Evolutionary conservation across 2,329 filamentous ascomycete genomes (phyloP).

Genomic region (Akanthomyces dipterigenus): DNA sequence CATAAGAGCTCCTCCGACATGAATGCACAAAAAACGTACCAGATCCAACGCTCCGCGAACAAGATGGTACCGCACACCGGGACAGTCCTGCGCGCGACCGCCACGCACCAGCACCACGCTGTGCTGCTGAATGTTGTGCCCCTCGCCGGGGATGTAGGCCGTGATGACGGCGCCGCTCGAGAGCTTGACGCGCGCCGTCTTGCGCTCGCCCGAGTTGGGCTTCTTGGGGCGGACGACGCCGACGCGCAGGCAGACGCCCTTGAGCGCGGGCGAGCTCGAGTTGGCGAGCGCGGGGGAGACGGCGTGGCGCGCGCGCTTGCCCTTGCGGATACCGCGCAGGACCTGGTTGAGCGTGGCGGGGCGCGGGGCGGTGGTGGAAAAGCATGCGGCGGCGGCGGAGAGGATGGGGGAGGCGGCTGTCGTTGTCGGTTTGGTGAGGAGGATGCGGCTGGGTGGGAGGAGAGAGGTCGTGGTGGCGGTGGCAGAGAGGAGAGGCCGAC

Average conservation of each 20-base stretch:
- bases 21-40: slow-evolving; percentile 48
- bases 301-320: slow-evolving; percentile 75
- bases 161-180: slow-evolving; percentile 83
- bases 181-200: slow-evolving; percentile 85
- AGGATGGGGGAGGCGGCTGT: slow-evolving; percentile 24
- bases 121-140: slow-evolving; percentile 98
- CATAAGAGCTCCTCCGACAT: too few species aligned
- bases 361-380: slow-evolving; percentile 50
- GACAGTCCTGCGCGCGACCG: slow-evolving; percentile 91
- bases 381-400: slow-evolving; percentile 29
- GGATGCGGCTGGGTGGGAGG: slow-evolving; percentile 17
- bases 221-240: slow-evolving; percentile 96
- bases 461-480: slow-evolving; percentile 21
- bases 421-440: slow-evolving; percentile 13
- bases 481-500: slow-evolving; percentile 21
- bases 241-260: slow-evolving; percentile 93
- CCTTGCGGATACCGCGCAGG: slow-evolving; percentile 66
- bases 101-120: slow-evolving; percentile 94
- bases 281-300: slow-evolving; percentile 76
- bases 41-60: slow-evolving; percentile 88
- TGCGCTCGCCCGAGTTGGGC: slow-evolving; percentile 94
- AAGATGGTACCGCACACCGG: slow-evolving; percentile 93
- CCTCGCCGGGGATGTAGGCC: slow-evolving; percentile 93
- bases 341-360: slow-evolving; percentile 68
- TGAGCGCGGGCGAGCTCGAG: slow-evolving; percentile 69